Evolutionary conservation across 257 asterid species (phyloP).

Genomic region (Jacaranda copaia): DNA sequence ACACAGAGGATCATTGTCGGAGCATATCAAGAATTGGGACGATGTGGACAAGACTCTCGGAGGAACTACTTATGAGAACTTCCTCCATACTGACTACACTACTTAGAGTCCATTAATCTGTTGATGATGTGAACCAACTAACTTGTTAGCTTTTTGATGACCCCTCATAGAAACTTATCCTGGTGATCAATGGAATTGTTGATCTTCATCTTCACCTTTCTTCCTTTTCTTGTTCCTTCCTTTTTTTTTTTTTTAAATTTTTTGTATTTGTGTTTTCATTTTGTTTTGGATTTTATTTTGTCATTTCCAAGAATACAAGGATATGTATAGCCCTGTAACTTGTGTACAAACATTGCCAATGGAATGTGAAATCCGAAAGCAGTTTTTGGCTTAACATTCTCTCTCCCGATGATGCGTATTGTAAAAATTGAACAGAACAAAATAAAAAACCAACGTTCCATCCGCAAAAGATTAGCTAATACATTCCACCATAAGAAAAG

Average conservation of each 20-base stretch:
- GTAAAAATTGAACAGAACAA: no score
- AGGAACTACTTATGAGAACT: slow-evolving; percentile 78
- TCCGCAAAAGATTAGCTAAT: no score
- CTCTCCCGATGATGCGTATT: not conserved
- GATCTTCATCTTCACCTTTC: slow-evolving; percentile 27
- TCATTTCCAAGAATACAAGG: slow-evolving; percentile 12
- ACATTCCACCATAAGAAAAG: no score
- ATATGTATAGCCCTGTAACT: slow-evolving; percentile 39
- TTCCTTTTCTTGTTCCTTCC: not conserved
- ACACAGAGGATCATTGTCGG: slow-evolving; percentile 77
- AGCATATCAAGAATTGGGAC: slow-evolving; percentile 83
- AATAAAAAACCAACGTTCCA: no score
- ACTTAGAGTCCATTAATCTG: slow-evolving; percentile 19
- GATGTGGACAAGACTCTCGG: slow-evolving; percentile 64
- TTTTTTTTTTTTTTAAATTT: not conserved
- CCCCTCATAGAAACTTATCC: not conserved
- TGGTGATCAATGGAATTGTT: slow-evolving; percentile 40
- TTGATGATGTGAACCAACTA: slow-evolving; percentile 2
- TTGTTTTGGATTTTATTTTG: not conserved
- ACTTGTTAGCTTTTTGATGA: slow-evolving; percentile 28
- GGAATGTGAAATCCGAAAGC: slow-evolving; percentile 22
- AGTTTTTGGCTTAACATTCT: not conserved
- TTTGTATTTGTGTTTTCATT: not conserved
- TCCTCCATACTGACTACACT: slow-evolving; percentile 69
- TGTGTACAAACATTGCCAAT: slow-evolving; percentile 30